Evolutionary conservation across 129 eudicot species (phyloP), one percentile per base, ranked within the genome.

Genomic region (Sambucus nigra): DNA sequence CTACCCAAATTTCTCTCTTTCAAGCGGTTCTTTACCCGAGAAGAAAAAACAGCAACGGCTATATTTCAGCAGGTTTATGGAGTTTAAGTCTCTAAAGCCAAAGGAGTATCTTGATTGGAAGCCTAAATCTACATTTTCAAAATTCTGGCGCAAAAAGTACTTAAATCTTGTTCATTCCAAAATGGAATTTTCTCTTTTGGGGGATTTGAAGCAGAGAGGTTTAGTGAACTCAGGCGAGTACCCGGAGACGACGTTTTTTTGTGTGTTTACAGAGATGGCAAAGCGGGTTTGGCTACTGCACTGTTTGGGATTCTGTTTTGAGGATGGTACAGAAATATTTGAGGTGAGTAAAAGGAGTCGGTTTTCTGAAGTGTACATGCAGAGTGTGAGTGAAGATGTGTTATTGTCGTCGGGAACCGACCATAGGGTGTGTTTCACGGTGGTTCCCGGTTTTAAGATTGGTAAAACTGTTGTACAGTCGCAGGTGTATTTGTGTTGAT

Each of bases 401-500:
- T 72, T 84, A 51, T 23, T 75, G 58, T 29, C 70, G 2, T 27
- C 71, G 5, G 60, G 70, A n/a, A 8, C 57, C 0, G 76, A 63
- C 5, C 80, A 82, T 24, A 56, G 57, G 16, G 94, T 79, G 60
- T 87, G 67, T 0, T 86, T 91, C 47, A 79, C 82, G 15, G 99
- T 91, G 39, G 77, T 86, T 58, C 99, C 95, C 0, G 99, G 99
- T 50, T 86, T 86, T 60, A 82, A 66, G 69, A 61, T 82, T n/a
- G 84, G 87, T 32, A 75, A 73, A 57, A 82, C 89, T 6, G 69
- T 82, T 2, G 45, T 91, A 24, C 95, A 91, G n/a, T n/a, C n/a
- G n/a, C n/a, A n/a, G n/a, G n/a, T n/a, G n/a, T n/a, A n/a, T n/a
- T n/a, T n/a, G n/a, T n/a, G n/a, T n/a, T n/a, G n/a, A n/a, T n/a